phyloP scores from a whole-genome alignment of 2,329 filamentous ascomycete genomes.

The Colletotrichum viniferum region DNA sequence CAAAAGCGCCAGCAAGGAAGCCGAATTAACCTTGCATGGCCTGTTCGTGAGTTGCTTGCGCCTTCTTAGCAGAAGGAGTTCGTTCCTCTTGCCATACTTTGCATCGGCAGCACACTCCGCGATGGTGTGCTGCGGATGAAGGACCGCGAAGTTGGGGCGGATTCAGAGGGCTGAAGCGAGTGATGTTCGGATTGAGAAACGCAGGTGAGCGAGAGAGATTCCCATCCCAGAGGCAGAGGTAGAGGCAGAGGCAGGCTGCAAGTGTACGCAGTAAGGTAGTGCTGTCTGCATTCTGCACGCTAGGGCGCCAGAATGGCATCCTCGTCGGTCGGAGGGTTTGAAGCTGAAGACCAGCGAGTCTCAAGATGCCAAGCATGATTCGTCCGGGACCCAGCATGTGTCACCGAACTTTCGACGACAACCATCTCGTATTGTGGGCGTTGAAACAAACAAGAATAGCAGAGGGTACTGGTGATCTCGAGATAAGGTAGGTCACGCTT shows the following conservation, averaged over 20 bases:
- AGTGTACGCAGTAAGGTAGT: background rate
- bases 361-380: slow-evolving; percentile 20
- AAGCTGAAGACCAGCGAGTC: slow-evolving; percentile 12
- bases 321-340: slow-evolving; percentile 13
- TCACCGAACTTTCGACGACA: slow-evolving; percentile 9
- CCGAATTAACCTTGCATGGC: slow-evolving; percentile 12
- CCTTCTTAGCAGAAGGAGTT: background rate
- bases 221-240: background rate
- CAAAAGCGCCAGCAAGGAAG: background rate
- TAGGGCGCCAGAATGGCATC: background rate
- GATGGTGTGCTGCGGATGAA: background rate
- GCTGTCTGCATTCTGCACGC: background rate
- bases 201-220: background rate
- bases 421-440: slow-evolving; percentile 10
- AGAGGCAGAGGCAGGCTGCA: background rate
- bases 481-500: background rate
- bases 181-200: slow-evolving; percentile 18
- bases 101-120: background rate
- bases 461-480: background rate
- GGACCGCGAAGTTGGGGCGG: slow-evolving; percentile 1
- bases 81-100: background rate
- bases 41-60: background rate
- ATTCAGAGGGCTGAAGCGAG: slow-evolving; percentile 8
- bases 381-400: slow-evolving; percentile 1
- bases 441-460: slow-evolving; percentile 7